Conservation (phyloP, 306 rosid species). For the Dalbergia cultrata region DNA sequence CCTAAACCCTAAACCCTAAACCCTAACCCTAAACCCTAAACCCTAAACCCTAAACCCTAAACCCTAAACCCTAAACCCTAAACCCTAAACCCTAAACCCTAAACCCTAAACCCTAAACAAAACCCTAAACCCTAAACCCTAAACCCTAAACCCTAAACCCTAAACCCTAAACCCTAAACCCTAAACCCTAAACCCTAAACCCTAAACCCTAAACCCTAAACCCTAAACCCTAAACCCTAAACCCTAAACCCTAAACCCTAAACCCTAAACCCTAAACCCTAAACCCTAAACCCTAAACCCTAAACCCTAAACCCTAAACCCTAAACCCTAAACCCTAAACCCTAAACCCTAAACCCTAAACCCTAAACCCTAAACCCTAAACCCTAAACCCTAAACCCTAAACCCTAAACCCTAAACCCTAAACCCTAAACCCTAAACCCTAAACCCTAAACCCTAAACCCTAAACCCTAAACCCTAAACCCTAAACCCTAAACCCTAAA, state of each 20-base stretch:
- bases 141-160: no score
- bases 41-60: no score
- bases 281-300: slow-evolving; percentile 51
- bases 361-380: slow-evolving; percentile 46
- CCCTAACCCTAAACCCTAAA: no score
- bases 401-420: slow-evolving; percentile 43
- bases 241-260: slow-evolving; percentile 36
- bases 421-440: slow-evolving; percentile 49
- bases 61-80: no score
- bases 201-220: slow-evolving; percentile 53
- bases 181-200: slow-evolving; percentile 44
- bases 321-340: slow-evolving; percentile 52
- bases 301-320: slow-evolving; percentile 47
- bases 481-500: slow-evolving; percentile 6
- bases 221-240: slow-evolving; percentile 42
- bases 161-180: slow-evolving; percentile 43
- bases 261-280: slow-evolving; percentile 49
- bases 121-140: no score
- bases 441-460: slow-evolving; percentile 42
- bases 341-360: slow-evolving; percentile 48
- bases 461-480: slow-evolving; percentile 27
- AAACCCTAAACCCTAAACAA: no score
- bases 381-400: slow-evolving; percentile 41
- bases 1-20: no score
- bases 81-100: no score